These are phyloP conservation scores for Arctium minus DNA, from an alignment of 129 eudicot species.

Conservation along the genomic window DNA sequence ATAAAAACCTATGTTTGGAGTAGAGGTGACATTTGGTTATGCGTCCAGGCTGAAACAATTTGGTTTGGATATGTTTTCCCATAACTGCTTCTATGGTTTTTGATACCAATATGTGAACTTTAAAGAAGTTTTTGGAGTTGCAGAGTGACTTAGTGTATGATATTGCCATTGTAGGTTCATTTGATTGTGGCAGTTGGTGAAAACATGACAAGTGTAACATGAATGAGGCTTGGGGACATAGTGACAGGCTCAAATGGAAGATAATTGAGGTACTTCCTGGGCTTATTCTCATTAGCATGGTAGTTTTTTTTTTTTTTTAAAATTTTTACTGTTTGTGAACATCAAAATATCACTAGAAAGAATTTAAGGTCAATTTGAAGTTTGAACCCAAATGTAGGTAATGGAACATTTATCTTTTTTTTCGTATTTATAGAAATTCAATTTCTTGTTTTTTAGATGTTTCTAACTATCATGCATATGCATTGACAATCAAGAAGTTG, in stretches of 20 bases:
- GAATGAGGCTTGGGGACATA: slow-evolving; percentile 95
- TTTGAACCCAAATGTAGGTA: not conserved
- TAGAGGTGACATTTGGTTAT: slow-evolving; percentile 52
- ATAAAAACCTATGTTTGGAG: slow-evolving; percentile 38
- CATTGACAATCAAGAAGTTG: not conserved
- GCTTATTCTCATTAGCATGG: not conserved
- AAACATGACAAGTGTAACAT: slow-evolving; percentile 95
- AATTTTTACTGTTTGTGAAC: not conserved
- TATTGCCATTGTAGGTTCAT: slow-evolving; percentile 62
- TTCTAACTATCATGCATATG: not conserved
- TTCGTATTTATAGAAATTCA: not conserved
- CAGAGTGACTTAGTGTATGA: not conserved
- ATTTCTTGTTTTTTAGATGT: not conserved
- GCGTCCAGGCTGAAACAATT: not conserved
- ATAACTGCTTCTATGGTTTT: not conserved
- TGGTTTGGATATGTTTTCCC: not conserved
- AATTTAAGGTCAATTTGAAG: not conserved
- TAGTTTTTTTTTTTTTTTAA: not conserved
- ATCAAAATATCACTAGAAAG: not conserved
- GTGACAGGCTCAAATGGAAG: slow-evolving; percentile 94
- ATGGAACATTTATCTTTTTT: not conserved
- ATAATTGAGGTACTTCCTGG: slow-evolving; percentile 69
- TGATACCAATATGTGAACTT: not conserved
- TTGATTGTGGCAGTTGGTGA: slow-evolving; percentile 96
- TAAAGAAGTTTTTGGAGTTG: not conserved